These are phyloP conservation scores for Amoeboradix gromovi DNA, from an alignment of 371 early-diverging fungal species.

Conservation along the genomic window DNA sequence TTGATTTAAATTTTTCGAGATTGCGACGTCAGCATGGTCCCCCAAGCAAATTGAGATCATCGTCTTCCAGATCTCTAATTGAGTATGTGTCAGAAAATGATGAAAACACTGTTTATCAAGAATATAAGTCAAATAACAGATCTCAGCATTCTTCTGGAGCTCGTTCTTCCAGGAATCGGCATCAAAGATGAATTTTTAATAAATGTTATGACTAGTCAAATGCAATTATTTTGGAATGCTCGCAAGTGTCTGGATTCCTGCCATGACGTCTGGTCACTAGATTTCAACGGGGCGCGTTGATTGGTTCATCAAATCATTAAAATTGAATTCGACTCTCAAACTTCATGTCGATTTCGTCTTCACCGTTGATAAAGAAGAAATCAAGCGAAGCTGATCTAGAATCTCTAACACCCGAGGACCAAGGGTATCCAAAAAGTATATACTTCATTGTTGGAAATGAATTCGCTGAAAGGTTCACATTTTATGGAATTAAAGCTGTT, in stretches of 20 bases:
- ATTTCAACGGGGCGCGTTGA: no score
- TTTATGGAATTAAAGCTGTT: conserved; percentile 22
- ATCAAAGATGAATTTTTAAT: no score
- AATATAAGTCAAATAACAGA: neutral
- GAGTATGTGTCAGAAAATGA: neutral
- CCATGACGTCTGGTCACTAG: no score
- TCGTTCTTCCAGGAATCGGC: no score
- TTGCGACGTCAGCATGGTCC: neutral
- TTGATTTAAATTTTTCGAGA: neutral
- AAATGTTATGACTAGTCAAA: no score
- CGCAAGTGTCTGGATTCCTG: no score
- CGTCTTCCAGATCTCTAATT: neutral
- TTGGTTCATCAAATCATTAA: no score
- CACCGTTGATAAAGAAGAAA: neutral
- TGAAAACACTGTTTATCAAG: neutral
- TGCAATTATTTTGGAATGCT: no score
- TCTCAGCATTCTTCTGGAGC: no score
- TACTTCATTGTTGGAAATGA: conserved; percentile 33
- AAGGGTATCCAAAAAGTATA: conserved; percentile 15
- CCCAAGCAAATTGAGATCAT: neutral
- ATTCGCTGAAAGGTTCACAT: conserved; percentile 44
- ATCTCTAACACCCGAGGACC: neutral
- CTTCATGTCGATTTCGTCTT: no score
- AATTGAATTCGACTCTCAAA: no score
- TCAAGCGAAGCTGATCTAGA: no score